Conservation (phyloP, 495 filamentous ascomycete genomes). For the Massariosphaeria phaeospora region DNA sequence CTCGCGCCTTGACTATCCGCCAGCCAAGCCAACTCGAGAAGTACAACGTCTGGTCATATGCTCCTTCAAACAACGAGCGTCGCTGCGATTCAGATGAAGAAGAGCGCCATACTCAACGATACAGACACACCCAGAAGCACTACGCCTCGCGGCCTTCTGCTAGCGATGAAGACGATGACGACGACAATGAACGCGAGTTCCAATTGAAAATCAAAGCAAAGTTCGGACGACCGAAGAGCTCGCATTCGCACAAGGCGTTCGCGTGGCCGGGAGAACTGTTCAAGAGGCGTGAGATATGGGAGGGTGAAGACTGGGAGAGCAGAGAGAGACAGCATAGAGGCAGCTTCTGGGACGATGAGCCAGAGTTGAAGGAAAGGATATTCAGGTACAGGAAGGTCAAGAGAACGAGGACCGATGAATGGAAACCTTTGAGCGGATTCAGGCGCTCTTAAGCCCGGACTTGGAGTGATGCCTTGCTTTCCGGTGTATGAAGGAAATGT, state of each 20-base stretch:
- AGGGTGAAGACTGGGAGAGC: constrained; percentile 11
- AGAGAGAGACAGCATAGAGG: constrained; percentile 2
- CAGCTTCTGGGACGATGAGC: constrained; percentile 7
- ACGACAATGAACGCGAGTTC: constrained; percentile 5
- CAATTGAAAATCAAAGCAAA: constrained; percentile 11
- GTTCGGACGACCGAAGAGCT: constrained; percentile 6
- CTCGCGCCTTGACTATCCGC: constrained; percentile 10
- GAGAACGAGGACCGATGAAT: constrained; percentile 24
- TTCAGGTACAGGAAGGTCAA: constrained; percentile 4
- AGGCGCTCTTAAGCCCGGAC: constrained; percentile 1
- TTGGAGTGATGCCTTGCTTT: no score
- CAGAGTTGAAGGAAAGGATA: constrained; percentile 3
- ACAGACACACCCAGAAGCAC: constrained; percentile 2
- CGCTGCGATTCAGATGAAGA: background rate
- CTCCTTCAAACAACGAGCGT: background rate
- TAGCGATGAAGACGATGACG: constrained; percentile 2
- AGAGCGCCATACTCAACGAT: background rate
- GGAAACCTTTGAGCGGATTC: constrained; percentile 22
- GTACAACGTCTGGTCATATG: constrained; percentile 17
- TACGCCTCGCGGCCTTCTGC: background rate
- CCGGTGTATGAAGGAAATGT: no score
- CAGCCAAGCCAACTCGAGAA: constrained; percentile 21
- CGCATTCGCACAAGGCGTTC: background rate
- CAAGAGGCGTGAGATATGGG: constrained; percentile 11
- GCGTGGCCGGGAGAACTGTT: constrained; percentile 14